These are phyloP conservation scores for Coffea humblotiana DNA, from an alignment of 305 asterid genomes.

Conservation along the genomic window DNA sequence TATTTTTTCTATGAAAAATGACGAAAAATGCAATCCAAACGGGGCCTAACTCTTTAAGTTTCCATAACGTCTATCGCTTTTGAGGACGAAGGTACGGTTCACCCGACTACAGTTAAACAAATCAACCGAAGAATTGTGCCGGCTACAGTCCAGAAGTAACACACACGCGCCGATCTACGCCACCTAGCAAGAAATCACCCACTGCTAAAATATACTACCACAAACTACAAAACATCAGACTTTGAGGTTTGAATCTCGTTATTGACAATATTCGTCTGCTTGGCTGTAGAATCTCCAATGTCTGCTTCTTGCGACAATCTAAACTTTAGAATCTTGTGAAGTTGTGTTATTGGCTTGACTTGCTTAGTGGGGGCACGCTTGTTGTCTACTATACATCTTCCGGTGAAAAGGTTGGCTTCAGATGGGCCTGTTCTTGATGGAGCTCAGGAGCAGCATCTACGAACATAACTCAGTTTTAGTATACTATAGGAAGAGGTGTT, in stretches of 20 bases:
- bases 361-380: conserved; percentile 40
- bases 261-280: conserved; percentile 2
- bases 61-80: background rate
- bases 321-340: conserved; percentile 67
- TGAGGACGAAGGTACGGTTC: background rate
- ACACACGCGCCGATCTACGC: background rate
- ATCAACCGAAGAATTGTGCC: background rate
- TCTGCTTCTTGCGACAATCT: conserved; percentile 46
- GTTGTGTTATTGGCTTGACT: conserved; percentile 55
- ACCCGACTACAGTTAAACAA: background rate
- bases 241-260: background rate
- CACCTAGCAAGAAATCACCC: background rate
- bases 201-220: background rate
- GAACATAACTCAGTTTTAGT: background rate
- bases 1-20: too few relatives aligned
- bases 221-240: background rate
- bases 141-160: background rate
- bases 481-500: background rate
- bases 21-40: too few relatives aligned
- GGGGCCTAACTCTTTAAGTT: background rate
- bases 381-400: conserved; percentile 40
- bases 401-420: conserved; percentile 50
- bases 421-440: conserved; percentile 59
- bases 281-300: conserved; percentile 15
- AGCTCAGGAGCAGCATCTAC: conserved; percentile 45